Evolutionary conservation across 2,329 filamentous ascomycete species (phyloP).

Genomic region (Eutypa lata): DNA sequence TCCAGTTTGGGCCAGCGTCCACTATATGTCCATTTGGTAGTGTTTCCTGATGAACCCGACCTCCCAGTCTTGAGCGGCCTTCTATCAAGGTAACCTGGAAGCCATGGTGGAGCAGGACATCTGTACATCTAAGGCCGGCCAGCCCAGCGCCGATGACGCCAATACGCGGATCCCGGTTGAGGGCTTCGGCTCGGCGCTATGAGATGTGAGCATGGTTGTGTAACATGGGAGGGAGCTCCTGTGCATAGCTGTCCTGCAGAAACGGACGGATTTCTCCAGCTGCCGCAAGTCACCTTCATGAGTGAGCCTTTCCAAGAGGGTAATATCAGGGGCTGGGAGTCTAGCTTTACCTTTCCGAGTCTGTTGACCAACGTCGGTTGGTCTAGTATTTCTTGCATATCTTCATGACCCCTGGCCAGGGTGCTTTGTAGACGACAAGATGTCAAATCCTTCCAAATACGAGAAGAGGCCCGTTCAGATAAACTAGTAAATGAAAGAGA

Average conservation of each 20-base stretch:
- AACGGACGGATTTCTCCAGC: background rate
- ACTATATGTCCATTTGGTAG: slow-evolving; percentile 44
- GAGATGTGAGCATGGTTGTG: slow-evolving; percentile 8
- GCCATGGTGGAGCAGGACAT: slow-evolving; percentile 61
- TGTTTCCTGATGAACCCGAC: slow-evolving; percentile 54
- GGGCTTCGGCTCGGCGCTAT: slow-evolving; percentile 23
- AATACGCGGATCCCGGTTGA: slow-evolving; percentile 46
- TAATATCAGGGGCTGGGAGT: background rate
- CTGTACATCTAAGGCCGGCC: slow-evolving; percentile 68
- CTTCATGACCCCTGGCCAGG: background rate
- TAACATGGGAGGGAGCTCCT: background rate
- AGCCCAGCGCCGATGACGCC: slow-evolving; percentile 70
- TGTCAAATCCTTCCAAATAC: slow-evolving; percentile 5
- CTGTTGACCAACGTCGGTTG: background rate
- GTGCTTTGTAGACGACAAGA: slow-evolving; percentile 1
- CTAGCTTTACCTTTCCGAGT: background rate
- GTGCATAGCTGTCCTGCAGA: background rate
- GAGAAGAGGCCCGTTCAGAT: background rate
- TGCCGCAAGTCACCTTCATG: background rate
- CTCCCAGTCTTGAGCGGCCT: slow-evolving; percentile 64
- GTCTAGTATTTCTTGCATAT: background rate
- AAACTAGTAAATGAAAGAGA: slow-evolving; percentile 3
- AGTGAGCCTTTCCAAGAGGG: background rate
- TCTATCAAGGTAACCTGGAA: slow-evolving; percentile 69
- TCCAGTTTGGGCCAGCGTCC: slow-evolving; percentile 75